Evolutionary conservation across 2,329 filamentous ascomycete genomes (phyloP).

Genomic region (Microascus cirrosus): DNA sequence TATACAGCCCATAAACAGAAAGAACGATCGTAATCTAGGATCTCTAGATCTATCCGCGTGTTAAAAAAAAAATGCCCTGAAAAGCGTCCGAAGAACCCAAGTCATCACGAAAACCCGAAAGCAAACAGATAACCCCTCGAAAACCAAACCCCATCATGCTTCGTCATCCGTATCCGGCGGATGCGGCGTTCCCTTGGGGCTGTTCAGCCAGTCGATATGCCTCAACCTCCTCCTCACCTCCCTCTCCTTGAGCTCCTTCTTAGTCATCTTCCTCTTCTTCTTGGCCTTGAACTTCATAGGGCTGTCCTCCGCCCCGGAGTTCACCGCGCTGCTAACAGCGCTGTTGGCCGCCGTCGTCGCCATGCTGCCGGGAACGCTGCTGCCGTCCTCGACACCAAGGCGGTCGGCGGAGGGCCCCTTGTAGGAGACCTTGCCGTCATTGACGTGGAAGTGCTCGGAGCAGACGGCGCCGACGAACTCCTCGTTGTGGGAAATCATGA

Average conservation of each 20-base stretch:
- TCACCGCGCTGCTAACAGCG: constrained; percentile 53
- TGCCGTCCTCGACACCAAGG: constrained; percentile 59
- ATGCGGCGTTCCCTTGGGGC: constrained; percentile 69
- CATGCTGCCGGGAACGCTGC: constrained; percentile 48
- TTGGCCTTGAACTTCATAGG: constrained; percentile 73
- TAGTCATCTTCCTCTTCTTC: constrained; percentile 89
- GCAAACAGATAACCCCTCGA: background rate
- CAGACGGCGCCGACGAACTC: constrained; percentile 95
- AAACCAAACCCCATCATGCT: constrained; percentile 19
- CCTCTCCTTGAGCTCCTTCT: constrained; percentile 88
- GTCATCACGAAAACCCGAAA: background rate
- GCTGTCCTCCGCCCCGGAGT: constrained; percentile 75
- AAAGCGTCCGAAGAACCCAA: background rate
- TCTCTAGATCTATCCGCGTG: background rate
- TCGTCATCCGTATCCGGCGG: constrained; percentile 72
- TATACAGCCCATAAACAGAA: too few relatives aligned
- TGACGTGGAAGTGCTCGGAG: constrained; percentile 92
- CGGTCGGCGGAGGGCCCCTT: constrained; percentile 66
- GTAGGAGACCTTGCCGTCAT: constrained; percentile 75
- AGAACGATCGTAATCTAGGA: too few relatives aligned
- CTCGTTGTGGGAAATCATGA: constrained; percentile 99
- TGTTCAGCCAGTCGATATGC: constrained; percentile 70
- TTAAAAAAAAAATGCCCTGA: background rate
- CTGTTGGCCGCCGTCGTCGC: constrained; percentile 48
- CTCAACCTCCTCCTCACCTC: constrained; percentile 78